Base-by-base conservation (phyloP, 768 basidiomycete species). In the Lactifluus hygrophoroides region DNA sequence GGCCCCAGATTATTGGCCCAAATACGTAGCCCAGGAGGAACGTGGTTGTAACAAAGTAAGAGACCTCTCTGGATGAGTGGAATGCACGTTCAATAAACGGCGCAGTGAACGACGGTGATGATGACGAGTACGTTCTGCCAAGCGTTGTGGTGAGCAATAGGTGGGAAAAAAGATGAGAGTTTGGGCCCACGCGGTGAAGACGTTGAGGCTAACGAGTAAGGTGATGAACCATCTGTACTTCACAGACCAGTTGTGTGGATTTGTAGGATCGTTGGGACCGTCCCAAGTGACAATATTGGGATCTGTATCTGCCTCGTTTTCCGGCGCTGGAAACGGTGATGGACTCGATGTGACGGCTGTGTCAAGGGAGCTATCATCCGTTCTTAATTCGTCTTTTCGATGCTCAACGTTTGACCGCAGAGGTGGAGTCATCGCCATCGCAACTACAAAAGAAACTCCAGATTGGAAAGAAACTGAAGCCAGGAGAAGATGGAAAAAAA, bases 1-100 rank as follows among this genome's bases (percentile, higher is more conserved):
- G 64, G 7, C 58, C 64, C 64, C 64, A 65, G 35, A 65, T 50
- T n/a, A 62, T 48, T 10, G 64, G 61, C 16, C 58, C 56, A 7
- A 42, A 27, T 7, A 53, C 56, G 42, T 57, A 62, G 11, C 58
- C 61, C 3, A 58, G 21, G 16, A 63, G 46, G 49, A 63, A 63
- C 8, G 43, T 5, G 2, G 57, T 37, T 10, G 57, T 62, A 27
- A 62, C 49, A 19, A 63, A 28, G 34, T 51, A 42, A 10, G 57
- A 54, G 13, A 60, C 47, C 34, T 55, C 61, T 13, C 7, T 32
- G 25, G 51, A 32, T 10, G 45, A 35, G 28, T 44, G 40, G 32
- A 63, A 51, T 7, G 17, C 49, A 3, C 10, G 37, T 14, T n/a
- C 40, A 34, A 60, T 56, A 43, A 51, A 50, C 4, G 43, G 46